Evolutionary conservation across 1,284 basidiomycete species (phyloP).

Genomic region (Ceratobasidium theobromae): DNA sequence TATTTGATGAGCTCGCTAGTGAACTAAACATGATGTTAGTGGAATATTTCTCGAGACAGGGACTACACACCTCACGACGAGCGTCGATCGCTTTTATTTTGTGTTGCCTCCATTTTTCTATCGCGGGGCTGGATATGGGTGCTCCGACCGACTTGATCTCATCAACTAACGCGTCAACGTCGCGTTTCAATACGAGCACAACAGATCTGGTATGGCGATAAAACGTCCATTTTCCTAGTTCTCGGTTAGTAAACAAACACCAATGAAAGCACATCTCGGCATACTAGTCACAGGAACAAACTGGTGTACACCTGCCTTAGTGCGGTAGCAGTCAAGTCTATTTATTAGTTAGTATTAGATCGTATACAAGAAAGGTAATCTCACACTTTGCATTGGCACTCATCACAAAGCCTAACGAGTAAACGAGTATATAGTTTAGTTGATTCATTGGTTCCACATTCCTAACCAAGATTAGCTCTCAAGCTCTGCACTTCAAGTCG

Average conservation of each 20-base stretch:
- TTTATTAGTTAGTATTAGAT: not conserved
- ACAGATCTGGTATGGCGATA: not conserved
- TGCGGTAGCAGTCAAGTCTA: not conserved
- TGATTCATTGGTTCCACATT: not conserved
- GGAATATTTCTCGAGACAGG: no score
- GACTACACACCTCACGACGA: no score
- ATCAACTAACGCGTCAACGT: not conserved
- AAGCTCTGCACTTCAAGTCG: not conserved
- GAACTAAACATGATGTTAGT: no score
- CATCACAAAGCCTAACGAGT: not conserved
- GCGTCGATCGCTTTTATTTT: no score
- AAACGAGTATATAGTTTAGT: not conserved
- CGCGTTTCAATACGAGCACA: not conserved
- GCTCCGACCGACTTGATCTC: not conserved
- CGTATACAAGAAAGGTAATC: not conserved
- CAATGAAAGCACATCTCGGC: not conserved
- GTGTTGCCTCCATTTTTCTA: no score
- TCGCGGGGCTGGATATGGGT: no score
- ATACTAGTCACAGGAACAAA: not conserved
- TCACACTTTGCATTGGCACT: not conserved
- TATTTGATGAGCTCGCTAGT: no score
- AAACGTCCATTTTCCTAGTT: not conserved
- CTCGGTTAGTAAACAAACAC: not conserved
- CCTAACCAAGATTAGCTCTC: not conserved
- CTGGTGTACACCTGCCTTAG: not conserved